phyloP scores from a whole-genome alignment of 345 rosid genomes.

The Eucalyptus polybractea region DNA sequence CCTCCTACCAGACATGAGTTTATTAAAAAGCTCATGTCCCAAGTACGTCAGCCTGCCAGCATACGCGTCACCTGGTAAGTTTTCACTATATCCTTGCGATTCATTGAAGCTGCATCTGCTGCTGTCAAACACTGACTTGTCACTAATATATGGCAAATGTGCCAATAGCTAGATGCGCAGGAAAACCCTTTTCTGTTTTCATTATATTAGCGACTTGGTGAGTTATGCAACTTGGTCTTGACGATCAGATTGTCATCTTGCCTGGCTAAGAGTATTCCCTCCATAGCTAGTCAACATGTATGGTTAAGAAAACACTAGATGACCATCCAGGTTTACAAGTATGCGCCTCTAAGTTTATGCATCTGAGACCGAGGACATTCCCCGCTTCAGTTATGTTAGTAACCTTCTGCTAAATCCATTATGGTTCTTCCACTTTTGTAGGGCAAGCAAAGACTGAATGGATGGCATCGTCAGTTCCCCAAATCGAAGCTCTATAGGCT shows the following conservation, averaged over 20 bases:
- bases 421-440: background rate
- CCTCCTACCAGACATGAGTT: constrained; percentile 2
- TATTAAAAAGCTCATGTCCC: constrained; percentile 58
- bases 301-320: background rate
- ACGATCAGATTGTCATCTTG: background rate
- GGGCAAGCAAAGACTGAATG: background rate
- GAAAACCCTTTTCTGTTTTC: background rate
- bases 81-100: background rate
- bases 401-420: background rate
- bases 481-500: background rate
- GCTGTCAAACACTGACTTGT: background rate
- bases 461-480: background rate
- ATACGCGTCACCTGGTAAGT: constrained; percentile 43
- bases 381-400: fast-evolving
- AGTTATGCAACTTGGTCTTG: background rate
- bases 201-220: background rate
- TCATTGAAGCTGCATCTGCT: background rate
- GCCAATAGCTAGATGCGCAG: background rate
- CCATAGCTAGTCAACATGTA: background rate
- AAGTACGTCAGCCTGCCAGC: constrained; percentile 69
- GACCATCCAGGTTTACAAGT: background rate
- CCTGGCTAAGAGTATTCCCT: background rate
- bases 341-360: background rate
- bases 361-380: background rate
- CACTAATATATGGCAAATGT: background rate